Evolutionary conservation across 805 yeast genomes (phyloP).

Genomic region (Osmozyma mogii): DNA sequence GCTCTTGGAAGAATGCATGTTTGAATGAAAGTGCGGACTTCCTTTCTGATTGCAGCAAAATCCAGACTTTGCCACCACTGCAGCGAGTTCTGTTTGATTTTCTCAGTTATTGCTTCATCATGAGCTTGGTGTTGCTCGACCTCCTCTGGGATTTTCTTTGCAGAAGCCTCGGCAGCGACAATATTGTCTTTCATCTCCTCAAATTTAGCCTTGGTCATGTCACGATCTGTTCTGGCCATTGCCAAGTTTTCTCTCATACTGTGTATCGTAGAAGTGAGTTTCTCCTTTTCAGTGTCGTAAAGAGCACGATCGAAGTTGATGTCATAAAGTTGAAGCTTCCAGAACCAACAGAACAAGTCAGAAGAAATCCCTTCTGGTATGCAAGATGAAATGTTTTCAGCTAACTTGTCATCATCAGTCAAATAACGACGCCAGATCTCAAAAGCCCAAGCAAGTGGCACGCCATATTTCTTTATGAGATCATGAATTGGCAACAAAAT

Average conservation of each 20-base stretch:
- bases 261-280: conserved; percentile 27
- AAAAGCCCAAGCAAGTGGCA: conserved; percentile 61
- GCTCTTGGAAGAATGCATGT: conserved; percentile 69
- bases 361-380: not conserved
- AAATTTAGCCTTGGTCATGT: conserved; percentile 11
- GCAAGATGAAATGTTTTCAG: not conserved
- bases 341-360: conserved; percentile 52
- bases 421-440: conserved; percentile 62
- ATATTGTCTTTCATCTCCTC: conserved; percentile 21
- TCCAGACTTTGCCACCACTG: conserved; percentile 26
- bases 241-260: conserved; percentile 29
- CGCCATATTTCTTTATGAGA: conserved; percentile 34
- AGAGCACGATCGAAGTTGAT: conserved; percentile 44
- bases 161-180: conserved; percentile 16
- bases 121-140: conserved; percentile 39
- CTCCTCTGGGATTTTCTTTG: conserved; percentile 29
- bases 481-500: conserved; percentile 37
- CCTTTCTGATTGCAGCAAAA: conserved; percentile 1
- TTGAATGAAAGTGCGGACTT: conserved; percentile 38
- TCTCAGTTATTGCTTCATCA: conserved; percentile 17
- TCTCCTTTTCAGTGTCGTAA: conserved; percentile 42
- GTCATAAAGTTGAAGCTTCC: conserved; percentile 70
- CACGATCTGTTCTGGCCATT: conserved; percentile 19
- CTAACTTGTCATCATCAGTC: conserved; percentile 16
- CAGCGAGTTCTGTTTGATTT: conserved; percentile 19